Conservation (phyloP, 2,329 filamentous ascomycete species). For the Xylariaceae sp. region DNA sequence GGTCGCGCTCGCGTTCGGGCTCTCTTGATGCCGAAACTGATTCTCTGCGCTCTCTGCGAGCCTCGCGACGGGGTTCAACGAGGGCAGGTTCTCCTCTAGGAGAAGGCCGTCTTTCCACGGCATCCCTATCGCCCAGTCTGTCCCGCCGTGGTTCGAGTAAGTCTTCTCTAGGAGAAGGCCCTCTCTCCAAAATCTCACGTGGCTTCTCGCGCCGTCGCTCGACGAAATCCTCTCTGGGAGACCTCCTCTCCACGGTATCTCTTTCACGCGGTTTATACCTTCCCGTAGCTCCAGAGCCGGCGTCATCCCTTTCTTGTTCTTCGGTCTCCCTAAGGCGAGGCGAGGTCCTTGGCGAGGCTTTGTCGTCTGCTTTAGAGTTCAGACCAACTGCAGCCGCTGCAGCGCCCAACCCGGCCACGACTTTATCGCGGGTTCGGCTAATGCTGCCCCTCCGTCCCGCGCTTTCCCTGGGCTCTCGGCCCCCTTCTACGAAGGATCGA, state of each 20-base stretch:
- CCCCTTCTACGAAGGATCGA: conserved; percentile 18
- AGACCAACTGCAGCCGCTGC: conserved; percentile 42
- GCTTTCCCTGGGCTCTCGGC: conserved; percentile 19
- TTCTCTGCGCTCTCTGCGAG: conserved; percentile 14
- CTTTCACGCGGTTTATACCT: conserved; percentile 22
- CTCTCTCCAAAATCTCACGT: too few relatives aligned
- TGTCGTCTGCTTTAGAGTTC: conserved; percentile 27
- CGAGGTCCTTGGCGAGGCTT: conserved; percentile 23
- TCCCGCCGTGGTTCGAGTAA: too few relatives aligned
- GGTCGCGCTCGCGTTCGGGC: conserved; percentile 9
- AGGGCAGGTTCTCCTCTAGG: conserved; percentile 15
- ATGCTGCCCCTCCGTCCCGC: conserved; percentile 31
- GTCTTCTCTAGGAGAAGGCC: too few relatives aligned
- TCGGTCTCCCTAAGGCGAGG: too few relatives aligned
- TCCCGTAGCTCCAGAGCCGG: conserved; percentile 18
- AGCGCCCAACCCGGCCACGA: conserved; percentile 39
- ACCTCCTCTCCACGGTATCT: too few relatives aligned
- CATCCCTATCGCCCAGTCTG: too few relatives aligned
- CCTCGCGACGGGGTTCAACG: conserved; percentile 19
- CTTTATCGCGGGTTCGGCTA: conserved; percentile 39
- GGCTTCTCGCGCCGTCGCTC: too few relatives aligned
- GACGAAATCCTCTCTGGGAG: too few relatives aligned
- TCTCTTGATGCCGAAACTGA: conserved; percentile 13
- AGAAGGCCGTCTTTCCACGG: conserved; percentile 14
- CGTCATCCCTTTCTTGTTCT: conserved; percentile 18